A percentile compares a stretch with the other conserved stretches of the same genome.
phyloP scores from a whole-genome alignment of 208 protist species.

The Crithidia expoeki region DNA sequence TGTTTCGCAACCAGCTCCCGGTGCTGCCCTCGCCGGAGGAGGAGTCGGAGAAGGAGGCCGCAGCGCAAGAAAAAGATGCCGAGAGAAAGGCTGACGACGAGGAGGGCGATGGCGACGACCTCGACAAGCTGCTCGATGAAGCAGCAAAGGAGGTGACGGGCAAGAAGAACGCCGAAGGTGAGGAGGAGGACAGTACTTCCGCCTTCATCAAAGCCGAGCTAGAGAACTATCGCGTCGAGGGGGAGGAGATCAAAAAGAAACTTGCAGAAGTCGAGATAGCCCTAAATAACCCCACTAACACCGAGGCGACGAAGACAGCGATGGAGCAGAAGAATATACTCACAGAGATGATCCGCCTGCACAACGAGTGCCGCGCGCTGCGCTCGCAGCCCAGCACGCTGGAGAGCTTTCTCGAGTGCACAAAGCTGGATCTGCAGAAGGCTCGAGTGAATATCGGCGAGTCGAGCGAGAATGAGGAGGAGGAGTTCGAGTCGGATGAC shows the following conservation, averaged over 20 bases:
- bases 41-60: constrained; percentile 29
- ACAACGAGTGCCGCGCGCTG: constrained; percentile 71
- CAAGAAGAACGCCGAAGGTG: constrained; percentile 18
- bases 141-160: constrained; percentile 67
- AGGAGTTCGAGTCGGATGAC: constrained; percentile 73
- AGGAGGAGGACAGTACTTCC: constrained; percentile 32
- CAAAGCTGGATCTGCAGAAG: constrained; percentile 77
- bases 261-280: constrained; percentile 48
- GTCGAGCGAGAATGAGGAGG: constrained; percentile 59
- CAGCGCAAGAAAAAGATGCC: constrained; percentile 33
- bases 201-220: constrained; percentile 78
- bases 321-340: constrained; percentile 61
- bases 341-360: constrained; percentile 73
- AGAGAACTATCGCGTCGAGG: constrained; percentile 72
- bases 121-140: constrained; percentile 82
- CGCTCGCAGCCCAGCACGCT: constrained; percentile 66
- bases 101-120: constrained; percentile 55
- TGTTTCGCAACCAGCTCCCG: constrained; percentile 76
- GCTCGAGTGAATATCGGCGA: constrained; percentile 80
- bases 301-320: constrained; percentile 42
- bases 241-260: constrained; percentile 73
- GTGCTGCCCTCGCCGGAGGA: constrained; percentile 50
- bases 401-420: constrained; percentile 69
- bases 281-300: constrained; percentile 32
- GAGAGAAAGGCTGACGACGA: constrained; percentile 14